phyloP scores from a whole-genome alignment of 2,329 filamentous ascomycete species.

The Ceratocystis albifundus region DNA sequence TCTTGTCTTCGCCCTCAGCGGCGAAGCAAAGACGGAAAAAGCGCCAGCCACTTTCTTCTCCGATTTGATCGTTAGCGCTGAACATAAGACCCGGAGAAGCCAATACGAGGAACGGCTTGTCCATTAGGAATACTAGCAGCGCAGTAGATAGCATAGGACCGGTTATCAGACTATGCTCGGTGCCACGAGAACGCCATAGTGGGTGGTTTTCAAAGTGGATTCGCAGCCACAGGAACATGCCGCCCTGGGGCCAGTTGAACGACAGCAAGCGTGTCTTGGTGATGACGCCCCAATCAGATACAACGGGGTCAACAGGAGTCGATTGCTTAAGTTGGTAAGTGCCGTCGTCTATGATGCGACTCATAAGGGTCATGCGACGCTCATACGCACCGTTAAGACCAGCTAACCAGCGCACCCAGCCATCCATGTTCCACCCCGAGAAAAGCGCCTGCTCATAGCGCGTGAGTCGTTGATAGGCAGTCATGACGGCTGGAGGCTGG shows the following conservation, averaged over 20 bases:
- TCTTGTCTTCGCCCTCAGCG: constrained; percentile 60
- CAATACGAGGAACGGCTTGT: constrained; percentile 57
- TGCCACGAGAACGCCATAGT: constrained; percentile 38
- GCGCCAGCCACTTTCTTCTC: constrained; percentile 49
- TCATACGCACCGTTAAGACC: constrained; percentile 77
- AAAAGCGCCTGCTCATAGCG: constrained; percentile 39
- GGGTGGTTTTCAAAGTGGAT: constrained; percentile 64
- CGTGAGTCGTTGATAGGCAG: constrained; percentile 36
- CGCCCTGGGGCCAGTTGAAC: constrained; percentile 69
- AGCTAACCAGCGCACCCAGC: constrained; percentile 85
- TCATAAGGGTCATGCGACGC: constrained; percentile 72
- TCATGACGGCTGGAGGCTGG: constrained; percentile 36
- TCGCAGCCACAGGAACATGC: constrained; percentile 85
- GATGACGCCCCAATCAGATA: constrained; percentile 61
- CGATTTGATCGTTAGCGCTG: constrained; percentile 51
- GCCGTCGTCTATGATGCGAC: constrained; percentile 56
- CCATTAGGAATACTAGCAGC: constrained; percentile 60
- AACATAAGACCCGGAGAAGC: constrained; percentile 64
- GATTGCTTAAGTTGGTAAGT: constrained; percentile 53
- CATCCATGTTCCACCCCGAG: constrained; percentile 62
- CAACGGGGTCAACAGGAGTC: constrained; percentile 34
- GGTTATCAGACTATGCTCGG: constrained; percentile 36
- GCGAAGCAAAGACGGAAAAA: constrained; percentile 77
- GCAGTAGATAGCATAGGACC: constrained; percentile 49
- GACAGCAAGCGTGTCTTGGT: constrained; percentile 62